Base-by-base conservation (phyloP, 805 yeast genomes). In the Cyberlindnera petersonii region DNA sequence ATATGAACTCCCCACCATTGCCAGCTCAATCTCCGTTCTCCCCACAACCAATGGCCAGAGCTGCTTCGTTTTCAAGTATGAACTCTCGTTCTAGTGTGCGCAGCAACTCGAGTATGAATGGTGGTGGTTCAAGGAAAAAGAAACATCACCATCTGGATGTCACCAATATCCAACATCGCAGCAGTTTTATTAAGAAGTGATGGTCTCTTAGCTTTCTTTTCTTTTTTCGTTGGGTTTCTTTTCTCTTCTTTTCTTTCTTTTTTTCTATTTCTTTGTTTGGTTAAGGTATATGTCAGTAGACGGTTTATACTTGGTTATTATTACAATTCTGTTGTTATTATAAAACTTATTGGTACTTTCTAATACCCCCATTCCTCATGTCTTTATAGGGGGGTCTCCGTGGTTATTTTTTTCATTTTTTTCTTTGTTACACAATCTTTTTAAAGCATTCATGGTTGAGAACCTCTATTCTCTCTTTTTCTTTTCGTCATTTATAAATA, bases 121-220 rank as follows among this genome's bases (percentile, higher is more conserved):
- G n/a, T n/a, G n/a, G n/a, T n/a, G n/a, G 45, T 9, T 33, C 43
- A 2, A 42, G 31, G 23, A 50, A 33, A 22, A 48, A 37, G 30
- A 53, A 37, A 33, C 60, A 56, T 37, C 50, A 53, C 29, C 60
- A 56, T 37, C 33, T 55, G 39, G 58, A 53, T 28, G 48, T 55
- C 4, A 14, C 46, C 2, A 42, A 22, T 19, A 24, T 43, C 13
- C 46, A 43, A 17, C 40, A 35, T 26, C 46, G 33, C 31, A 15
- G 35, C 21, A 43, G 46, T 30, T 35, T 39, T 14, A 30, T 35
- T 19, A 38, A 38, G 31, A 33, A 26, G 15, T 33, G 31, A 32
- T 13, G 5, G 5, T n/a, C 24, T 20, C 5, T n/a, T n/a, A n/a
- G n/a, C n/a, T n/a, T n/a, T n/a, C n/a, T n/a, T n/a, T n/a, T n/a